Evolutionary conservation across 495 filamentous ascomycete species (phyloP), one percentile per base, ranked within the genome.

Genomic region (Choiromyces venosus): DNA sequence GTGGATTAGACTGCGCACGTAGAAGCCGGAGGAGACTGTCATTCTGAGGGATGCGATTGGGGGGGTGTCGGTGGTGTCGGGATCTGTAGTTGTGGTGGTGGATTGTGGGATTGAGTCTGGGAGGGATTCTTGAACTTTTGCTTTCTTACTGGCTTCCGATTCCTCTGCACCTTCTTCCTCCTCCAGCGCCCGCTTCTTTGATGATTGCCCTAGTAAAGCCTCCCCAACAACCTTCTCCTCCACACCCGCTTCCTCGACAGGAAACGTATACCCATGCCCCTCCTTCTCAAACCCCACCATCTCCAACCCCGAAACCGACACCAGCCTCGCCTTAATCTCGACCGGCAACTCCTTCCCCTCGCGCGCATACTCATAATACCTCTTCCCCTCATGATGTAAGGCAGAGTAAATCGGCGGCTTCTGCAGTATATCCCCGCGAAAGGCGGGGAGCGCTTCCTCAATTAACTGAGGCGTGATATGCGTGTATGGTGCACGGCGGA

Each of bases 11-110:
- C 91, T 94, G 70, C 95, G 92, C 56, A 99, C 95, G 83, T 99
- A 99, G 86, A 98, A 99, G 61, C 95, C 95, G 5, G 93, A 97
- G 6, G 93, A 90, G 56, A 97, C 95, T 1, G 91, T 96, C 91
- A 99, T 93, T 71, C 89, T 88, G 67, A 99, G 87, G 81, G 87
- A 91, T 56, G 88, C 90, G 10, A 88, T 10, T 91, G 89, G 10
- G 85, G 82, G 78, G 6, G 83, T 80, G 6, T 82, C 77, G 39
- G 82, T 73, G 18, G 83, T 71, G 39, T 81, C 76, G 4, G 82
- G 79, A 52, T 19, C 29, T 21, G 6, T 36, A 19, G 82, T 67
- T 37, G 79, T 73, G 5, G 82, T 82, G 29, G 83, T 77, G 21
- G 84, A 75, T 64, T 83, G 81, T 21, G 81, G 81, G 14, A 83